A percentile compares a stretch with the other conserved stretches of the same genome.
These are phyloP conservation scores for Penicillium digitatum DNA, from an alignment of 2,329 filamentous ascomycete genomes.

Conservation along the genomic window DNA sequence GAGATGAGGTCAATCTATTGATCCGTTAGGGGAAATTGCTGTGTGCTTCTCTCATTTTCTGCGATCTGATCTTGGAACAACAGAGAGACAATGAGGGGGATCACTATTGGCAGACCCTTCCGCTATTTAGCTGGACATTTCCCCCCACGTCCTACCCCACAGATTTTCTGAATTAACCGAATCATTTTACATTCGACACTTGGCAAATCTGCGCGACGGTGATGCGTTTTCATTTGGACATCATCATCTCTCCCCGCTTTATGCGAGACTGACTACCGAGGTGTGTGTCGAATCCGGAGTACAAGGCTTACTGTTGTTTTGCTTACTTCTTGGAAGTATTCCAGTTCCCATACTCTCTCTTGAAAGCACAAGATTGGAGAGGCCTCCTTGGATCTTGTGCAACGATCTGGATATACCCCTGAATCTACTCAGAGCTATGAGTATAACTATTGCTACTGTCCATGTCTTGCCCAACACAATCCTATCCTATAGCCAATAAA, in stretches of 20 bases:
- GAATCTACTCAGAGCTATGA: background rate
- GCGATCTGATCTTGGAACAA: background rate
- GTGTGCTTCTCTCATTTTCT: background rate
- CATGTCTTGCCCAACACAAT: background rate
- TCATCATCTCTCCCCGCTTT: background rate
- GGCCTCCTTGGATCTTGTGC: background rate
- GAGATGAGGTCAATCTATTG: background rate
- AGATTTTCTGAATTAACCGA: background rate
- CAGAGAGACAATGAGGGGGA: background rate
- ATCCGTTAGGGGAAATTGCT: background rate
- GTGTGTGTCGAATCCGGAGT: background rate
- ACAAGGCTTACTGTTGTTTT: background rate
- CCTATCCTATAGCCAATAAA: background rate
- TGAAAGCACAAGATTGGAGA: background rate
- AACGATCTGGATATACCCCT: background rate
- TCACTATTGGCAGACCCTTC: background rate
- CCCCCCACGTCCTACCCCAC: constrained; percentile 4
- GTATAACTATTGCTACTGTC: background rate
- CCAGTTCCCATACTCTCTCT: background rate
- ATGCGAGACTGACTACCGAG: constrained; percentile 10
- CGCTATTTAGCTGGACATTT: constrained; percentile 1
- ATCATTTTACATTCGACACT: background rate
- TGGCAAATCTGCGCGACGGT: background rate
- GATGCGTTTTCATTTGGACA: background rate
- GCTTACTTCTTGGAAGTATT: background rate